These are phyloP conservation scores for Clausena lansium DNA, from an alignment of 345 rosid genomes.

Conservation along the genomic window DNA sequence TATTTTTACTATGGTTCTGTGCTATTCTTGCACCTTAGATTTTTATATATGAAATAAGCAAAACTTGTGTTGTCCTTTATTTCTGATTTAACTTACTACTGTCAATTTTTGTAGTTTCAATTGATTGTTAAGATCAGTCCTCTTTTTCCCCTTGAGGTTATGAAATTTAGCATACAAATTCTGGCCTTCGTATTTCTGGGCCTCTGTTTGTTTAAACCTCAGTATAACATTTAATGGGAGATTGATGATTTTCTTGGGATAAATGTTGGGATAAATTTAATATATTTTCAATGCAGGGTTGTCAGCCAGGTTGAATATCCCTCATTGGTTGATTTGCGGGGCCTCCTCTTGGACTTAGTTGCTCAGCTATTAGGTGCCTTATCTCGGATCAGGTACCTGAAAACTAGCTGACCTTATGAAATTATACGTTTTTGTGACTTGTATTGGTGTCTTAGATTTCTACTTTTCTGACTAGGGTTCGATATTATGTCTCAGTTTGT, in stretches of 20 bases:
- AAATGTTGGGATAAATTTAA: neutral
- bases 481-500: neutral
- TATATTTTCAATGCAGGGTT: constrained; percentile 56
- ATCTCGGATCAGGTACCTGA: constrained; percentile 81
- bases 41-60: neutral
- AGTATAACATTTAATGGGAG: neutral
- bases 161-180: neutral
- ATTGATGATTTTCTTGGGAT: neutral
- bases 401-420: neutral
- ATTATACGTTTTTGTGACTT: neutral
- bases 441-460: neutral
- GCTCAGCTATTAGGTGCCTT: constrained; percentile 97
- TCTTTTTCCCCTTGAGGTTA: neutral
- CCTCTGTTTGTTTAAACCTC: neutral
- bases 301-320: constrained; percentile 99
- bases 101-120: neutral
- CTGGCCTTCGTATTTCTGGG: neutral
- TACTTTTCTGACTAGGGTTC: neutral
- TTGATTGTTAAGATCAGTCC: neutral
- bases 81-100: neutral
- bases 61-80: neutral
- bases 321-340: constrained; percentile 93
- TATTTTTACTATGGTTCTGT: constrained; percentile 10
- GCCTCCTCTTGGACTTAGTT: constrained; percentile 94
- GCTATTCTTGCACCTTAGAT: constrained; percentile 4